Conservation (phyloP, 768 basidiomycete genomes). For the Kwoniella europaea region DNA sequence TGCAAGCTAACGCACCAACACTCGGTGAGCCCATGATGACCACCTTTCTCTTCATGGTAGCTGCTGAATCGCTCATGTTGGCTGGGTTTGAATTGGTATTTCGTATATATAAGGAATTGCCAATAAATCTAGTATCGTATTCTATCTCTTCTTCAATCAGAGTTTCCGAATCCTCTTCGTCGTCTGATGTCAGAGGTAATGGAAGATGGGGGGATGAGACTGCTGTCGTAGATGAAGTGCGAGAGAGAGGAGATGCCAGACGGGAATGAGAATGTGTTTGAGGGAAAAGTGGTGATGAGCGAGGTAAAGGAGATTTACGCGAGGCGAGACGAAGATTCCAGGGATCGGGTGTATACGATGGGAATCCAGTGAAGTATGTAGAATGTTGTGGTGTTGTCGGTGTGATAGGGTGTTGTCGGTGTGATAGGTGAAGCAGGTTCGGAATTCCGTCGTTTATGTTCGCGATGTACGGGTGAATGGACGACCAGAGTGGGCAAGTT, state of each 20-base stretch:
- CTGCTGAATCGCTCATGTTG: constrained; percentile 21
- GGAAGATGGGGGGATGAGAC: background rate
- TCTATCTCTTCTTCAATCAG: constrained; percentile 9
- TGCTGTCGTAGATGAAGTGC: constrained; percentile 6
- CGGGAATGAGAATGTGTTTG: constrained; percentile 1
- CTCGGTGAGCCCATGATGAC: constrained; percentile 57
- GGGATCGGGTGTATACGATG: constrained; percentile 16
- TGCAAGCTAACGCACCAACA: constrained; percentile 52
- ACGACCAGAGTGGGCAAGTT: constrained; percentile 20
- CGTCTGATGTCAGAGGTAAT: background rate
- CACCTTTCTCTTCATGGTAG: constrained; percentile 53
- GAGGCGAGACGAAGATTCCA: constrained; percentile 17
- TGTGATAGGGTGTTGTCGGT: constrained; percentile 21
- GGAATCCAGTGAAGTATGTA: constrained; percentile 21
- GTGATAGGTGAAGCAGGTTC: constrained; percentile 26
- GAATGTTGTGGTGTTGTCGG: constrained; percentile 26
- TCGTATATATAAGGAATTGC: constrained; percentile 7
- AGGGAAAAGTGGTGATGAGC: constrained; percentile 1
- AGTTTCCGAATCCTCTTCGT: constrained; percentile 19
- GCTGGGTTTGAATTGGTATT: background rate
- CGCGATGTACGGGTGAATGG: constrained; percentile 21
- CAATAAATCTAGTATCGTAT: background rate
- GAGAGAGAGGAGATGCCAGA: background rate
- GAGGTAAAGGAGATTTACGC: constrained; percentile 18
- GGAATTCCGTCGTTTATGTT: constrained; percentile 22